Evolutionary conservation across 257 asterid genomes (phyloP).

Genomic region (Paraleonurus japonicus): DNA sequence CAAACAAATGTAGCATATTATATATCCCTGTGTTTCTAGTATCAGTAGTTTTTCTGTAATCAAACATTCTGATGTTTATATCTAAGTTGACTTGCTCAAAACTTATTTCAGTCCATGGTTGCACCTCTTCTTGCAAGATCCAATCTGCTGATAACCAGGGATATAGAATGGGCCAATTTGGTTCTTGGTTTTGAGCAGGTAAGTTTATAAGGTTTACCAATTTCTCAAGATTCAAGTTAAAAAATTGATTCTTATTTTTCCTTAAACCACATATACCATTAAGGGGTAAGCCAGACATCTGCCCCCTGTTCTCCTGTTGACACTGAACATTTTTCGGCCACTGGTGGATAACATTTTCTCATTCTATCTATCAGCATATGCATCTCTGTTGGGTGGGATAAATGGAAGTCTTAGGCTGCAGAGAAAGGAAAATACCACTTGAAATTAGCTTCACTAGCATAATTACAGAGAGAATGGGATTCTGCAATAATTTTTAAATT

Average conservation of each 20-base stretch:
- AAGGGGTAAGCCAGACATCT: neutral
- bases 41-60: constrained; percentile 8
- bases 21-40: constrained; percentile 5
- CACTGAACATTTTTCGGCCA: neutral
- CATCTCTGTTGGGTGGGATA: neutral
- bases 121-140: constrained; percentile 98
- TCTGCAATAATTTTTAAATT: neutral
- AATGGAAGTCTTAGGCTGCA: neutral
- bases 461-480: neutral
- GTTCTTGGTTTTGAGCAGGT: constrained; percentile 96
- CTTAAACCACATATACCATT: neutral
- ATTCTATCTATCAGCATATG: neutral
- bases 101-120: constrained; percentile 58
- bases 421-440: constrained; percentile 6
- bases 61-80: constrained; percentile 19
- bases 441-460: neutral
- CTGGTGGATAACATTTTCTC: constrained; percentile 10
- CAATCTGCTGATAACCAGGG: constrained; percentile 93
- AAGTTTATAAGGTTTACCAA: constrained; percentile 25
- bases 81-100: constrained; percentile 15
- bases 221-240: constrained; percentile 10
- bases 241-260: neutral
- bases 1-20: neutral
- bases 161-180: constrained; percentile 97
- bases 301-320: constrained; percentile 5